A percentile compares a stretch with the other conserved stretches of the same genome.
phyloP scores from a whole-genome alignment of 176 grass and related monocot genomes.

The Phragmites australis region DNA sequence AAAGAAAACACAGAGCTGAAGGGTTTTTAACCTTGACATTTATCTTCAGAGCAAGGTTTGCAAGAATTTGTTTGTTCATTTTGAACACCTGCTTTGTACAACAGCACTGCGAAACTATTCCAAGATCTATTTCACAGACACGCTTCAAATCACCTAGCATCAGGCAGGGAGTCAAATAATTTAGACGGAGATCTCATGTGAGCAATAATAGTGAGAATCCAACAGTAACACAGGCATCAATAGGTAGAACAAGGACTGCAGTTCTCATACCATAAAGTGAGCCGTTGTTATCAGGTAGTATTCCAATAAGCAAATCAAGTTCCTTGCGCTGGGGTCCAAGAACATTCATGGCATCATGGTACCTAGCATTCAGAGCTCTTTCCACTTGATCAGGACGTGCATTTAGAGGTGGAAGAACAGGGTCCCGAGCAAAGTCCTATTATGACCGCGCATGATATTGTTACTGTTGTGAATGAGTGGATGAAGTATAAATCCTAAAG shows the following conservation, averaged over 20 bases:
- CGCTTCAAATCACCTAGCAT: constrained; percentile 67
- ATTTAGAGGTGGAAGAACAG: too few species aligned
- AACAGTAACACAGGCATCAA: neutral
- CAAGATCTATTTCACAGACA: constrained; percentile 69
- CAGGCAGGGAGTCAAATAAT: neutral
- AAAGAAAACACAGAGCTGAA: neutral
- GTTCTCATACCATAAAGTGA: too few species aligned
- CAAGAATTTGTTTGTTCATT: constrained; percentile 59
- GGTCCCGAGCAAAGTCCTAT: too few species aligned
- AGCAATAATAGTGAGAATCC: neutral
- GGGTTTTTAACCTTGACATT: constrained; percentile 61
- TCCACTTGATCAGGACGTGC: too few species aligned
- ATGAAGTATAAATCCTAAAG: neutral
- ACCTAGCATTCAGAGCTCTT: too few species aligned
- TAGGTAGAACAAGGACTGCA: too few species aligned
- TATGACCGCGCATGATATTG: neutral
- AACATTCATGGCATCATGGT: too few species aligned
- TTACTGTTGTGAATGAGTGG: neutral
- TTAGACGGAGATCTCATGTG: neutral
- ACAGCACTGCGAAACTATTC: constrained; percentile 68
- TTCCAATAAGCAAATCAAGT: too few species aligned
- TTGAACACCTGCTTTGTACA: constrained; percentile 66
- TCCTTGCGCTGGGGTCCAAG: too few species aligned
- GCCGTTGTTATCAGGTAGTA: too few species aligned
- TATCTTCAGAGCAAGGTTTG: constrained; percentile 74